These are phyloP conservation scores for Vitellaria paradoxa DNA, from an alignment of 179 eudicot species.

Conservation along the genomic window DNA sequence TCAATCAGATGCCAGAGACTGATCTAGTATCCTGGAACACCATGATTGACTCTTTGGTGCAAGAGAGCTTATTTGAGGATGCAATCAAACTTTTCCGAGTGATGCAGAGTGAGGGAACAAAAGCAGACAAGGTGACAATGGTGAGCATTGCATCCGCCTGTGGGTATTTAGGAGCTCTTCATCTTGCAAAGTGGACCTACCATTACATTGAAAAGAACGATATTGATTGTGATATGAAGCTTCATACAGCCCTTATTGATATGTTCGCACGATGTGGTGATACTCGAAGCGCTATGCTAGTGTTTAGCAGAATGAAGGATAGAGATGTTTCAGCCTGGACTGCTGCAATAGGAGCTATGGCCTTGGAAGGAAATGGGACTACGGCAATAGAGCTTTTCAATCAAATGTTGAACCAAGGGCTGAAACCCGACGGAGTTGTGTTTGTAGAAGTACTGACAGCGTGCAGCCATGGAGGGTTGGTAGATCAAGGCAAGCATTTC, in stretches of 20 bases:
- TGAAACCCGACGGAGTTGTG: constrained; percentile 32
- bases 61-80: constrained; percentile 26
- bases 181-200: constrained; percentile 37
- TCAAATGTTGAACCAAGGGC: constrained; percentile 29
- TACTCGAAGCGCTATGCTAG: constrained; percentile 23
- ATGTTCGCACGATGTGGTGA: constrained; percentile 44
- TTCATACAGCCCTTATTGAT: constrained; percentile 32
- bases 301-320: constrained; percentile 25
- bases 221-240: constrained; percentile 22
- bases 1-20: constrained; percentile 29
- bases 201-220: constrained; percentile 20
- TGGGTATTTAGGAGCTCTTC: constrained; percentile 36
- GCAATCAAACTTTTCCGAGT: constrained; percentile 31
- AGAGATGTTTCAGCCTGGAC: constrained; percentile 40
- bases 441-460: constrained; percentile 34
- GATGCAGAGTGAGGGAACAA: constrained; percentile 32
- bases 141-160: constrained; percentile 40
- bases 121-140: constrained; percentile 37
- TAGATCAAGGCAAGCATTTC: constrained; percentile 30
- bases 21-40: constrained; percentile 39
- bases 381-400: constrained; percentile 32
- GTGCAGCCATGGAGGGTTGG: constrained; percentile 41
- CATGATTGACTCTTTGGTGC: constrained; percentile 29
- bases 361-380: constrained; percentile 36
- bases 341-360: constrained; percentile 45